Evolutionary conservation across 2,329 filamentous ascomycete species (phyloP), one percentile per base, ranked within the genome.

Genomic region (Cladosporium halotolerans): DNA sequence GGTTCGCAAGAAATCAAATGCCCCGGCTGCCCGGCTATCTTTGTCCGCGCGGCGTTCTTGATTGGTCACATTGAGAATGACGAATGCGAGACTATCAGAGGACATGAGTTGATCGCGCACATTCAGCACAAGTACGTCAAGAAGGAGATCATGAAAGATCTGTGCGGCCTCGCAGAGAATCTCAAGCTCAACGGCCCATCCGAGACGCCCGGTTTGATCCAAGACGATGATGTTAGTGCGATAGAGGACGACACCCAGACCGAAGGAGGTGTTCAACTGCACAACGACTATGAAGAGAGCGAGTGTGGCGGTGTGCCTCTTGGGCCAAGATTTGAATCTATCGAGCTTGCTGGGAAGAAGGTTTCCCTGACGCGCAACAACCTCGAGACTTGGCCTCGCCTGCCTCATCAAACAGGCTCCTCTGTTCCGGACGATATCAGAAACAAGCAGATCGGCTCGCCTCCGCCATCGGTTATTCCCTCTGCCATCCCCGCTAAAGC

Each of bases 21-120:
- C 61, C 63, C 71, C 3, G 82, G 80, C 56, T 84, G 81, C 61
- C 58, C 65, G 4, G 55, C 61, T 9, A 62, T 68, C 2, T 84
- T 81, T 64, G 67, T 65, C 10, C 70, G 71, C 9, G 79, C 79
- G 0, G 67, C 71, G 6, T 68, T 69, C 4, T 65, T 82, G 38
- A 75, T 83, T 53, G 66, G 67, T 13, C 81, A 84, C 58, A 72
- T 83, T 16, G 80, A 84, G 59, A 68, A 71, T 9, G 74, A 74
- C 16, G 63, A 75, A 34, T 84, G 81, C 61, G 45, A 57, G 0
- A 65, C 63, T 2, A 76, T 82, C 56, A 60, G 57, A 2, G 58
- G 68, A 1, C 55, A 63, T 0, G 67, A 76, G 10, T 79, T 82
- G 55, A 63, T 72, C 13, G 69, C 70, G n/a, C 70, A 76, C 44